Conservation (phyloP, 805 yeast genomes). For the Phaffomyces opuntiae region DNA sequence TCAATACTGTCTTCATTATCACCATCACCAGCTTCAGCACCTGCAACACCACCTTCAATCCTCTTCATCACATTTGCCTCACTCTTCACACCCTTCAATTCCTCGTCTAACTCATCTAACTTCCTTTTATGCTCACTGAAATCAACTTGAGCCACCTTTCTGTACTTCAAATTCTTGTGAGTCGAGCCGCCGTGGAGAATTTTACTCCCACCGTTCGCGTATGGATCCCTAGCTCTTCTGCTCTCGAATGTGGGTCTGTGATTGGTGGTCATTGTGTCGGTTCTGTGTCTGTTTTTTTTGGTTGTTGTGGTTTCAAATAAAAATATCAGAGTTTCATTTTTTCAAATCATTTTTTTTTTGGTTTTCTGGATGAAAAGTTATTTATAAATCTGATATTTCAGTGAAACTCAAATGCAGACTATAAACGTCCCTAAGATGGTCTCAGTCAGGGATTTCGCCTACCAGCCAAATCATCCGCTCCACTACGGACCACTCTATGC, state of each 20-base stretch:
- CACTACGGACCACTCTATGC: conserved; percentile 50
- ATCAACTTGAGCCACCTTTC: conserved; percentile 19
- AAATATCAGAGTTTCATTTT: too few relatives aligned
- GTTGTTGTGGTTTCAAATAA: too few relatives aligned
- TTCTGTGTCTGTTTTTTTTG: not conserved
- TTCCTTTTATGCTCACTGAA: conserved; percentile 11
- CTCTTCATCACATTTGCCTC: conserved; percentile 9
- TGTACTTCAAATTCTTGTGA: conserved; percentile 44
- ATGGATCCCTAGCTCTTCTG: conserved; percentile 41
- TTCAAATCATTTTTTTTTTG: not conserved
- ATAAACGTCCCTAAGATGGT: conserved; percentile 4
- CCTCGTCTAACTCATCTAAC: conserved; percentile 16
- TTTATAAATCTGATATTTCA: not conserved
- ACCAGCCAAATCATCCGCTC: conserved; percentile 59
- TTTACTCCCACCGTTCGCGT: conserved; percentile 3
- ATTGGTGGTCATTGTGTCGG: conserved; percentile 54
- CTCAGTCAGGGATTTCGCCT: conserved; percentile 80
- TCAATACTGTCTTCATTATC: not conserved
- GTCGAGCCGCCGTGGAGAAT: conserved; percentile 31
- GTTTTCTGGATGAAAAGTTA: not conserved
- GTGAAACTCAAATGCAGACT: conserved; percentile 1
- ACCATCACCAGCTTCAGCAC: not conserved
- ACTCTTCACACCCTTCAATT: conserved; percentile 9
- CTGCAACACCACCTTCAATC: not conserved
- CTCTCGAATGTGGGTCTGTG: conserved; percentile 68